Conservation (phyloP, 768 basidiomycete genomes). For the Megacollybia marginata region DNA sequence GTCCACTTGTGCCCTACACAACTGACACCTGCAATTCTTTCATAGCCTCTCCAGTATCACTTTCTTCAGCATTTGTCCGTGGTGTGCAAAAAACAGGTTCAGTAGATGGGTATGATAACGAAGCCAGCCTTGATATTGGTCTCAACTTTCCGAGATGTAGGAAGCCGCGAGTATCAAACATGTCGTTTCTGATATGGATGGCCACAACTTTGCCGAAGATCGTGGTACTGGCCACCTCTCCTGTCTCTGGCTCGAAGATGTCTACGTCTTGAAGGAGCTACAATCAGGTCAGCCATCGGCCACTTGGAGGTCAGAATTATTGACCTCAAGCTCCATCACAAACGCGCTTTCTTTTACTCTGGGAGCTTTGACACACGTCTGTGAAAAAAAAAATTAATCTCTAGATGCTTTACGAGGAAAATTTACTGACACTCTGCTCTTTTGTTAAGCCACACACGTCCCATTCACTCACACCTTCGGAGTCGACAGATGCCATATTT, state of each 20-base stretch:
- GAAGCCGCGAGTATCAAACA: conserved; percentile 31
- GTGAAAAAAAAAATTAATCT: conserved; percentile 8
- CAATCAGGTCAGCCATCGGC: neutral
- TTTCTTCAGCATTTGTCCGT: no score
- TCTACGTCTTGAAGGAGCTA: conserved; percentile 37
- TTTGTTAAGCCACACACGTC: conserved; percentile 51
- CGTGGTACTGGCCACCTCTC: conserved; percentile 29
- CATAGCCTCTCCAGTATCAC: conserved; percentile 41
- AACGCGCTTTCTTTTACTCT: conserved; percentile 63
- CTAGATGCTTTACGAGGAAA: neutral
- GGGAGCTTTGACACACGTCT: conserved; percentile 40
- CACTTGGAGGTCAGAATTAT: conserved; percentile 8
- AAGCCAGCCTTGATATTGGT: conserved; percentile 46
- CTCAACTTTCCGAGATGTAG: conserved; percentile 43
- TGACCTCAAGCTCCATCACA: conserved; percentile 57
- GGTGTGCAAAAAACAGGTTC: conserved; percentile 47
- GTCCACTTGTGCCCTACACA: conserved; percentile 6
- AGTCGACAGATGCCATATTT: conserved; percentile 44
- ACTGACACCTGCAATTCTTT: conserved; percentile 39
- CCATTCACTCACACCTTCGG: conserved; percentile 51
- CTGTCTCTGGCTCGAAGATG: conserved; percentile 32
- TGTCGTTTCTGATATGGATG: conserved; percentile 51
- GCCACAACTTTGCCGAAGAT: conserved; percentile 47
- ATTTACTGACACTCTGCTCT: conserved; percentile 42
- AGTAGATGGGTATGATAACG: conserved; percentile 35